These are phyloP conservation scores for Puccinia polysora DNA, from an alignment of 1,284 basidiomycete species.

Conservation along the genomic window DNA sequence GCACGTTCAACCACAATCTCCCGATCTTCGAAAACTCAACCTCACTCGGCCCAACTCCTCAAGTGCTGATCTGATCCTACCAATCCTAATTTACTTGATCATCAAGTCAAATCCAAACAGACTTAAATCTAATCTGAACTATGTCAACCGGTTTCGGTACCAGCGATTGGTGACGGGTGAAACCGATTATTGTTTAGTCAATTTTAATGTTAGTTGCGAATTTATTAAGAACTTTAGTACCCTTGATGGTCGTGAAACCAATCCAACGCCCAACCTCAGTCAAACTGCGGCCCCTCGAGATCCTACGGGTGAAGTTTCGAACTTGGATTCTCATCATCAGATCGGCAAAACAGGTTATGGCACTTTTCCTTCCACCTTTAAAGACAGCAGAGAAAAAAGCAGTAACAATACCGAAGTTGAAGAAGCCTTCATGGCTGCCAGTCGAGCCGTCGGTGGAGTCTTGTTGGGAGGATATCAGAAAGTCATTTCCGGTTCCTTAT, in stretches of 20 bases:
- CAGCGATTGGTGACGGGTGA: conserved; percentile 71
- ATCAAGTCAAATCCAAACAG: conserved; percentile 80
- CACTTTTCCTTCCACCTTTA: not conserved
- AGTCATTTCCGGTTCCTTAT: conserved; percentile 4
- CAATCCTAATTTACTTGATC: conserved; percentile 82
- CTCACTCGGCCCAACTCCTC: conserved; percentile 32
- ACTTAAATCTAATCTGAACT: conserved; percentile 78
- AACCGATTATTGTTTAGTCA: conserved; percentile 84
- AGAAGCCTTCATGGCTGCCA: conserved; percentile 20
- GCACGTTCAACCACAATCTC: not conserved
- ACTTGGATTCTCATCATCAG: not conserved
- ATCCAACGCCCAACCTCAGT: not conserved
- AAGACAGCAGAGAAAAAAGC: not conserved
- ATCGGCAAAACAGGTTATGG: conserved; percentile 8
- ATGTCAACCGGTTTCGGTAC: conserved; percentile 73
- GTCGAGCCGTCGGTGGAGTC: conserved; percentile 18
- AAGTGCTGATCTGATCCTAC: conserved; percentile 69
- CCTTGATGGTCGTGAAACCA: not conserved
- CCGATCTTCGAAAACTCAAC: not conserved
- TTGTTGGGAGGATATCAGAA: conserved; percentile 33
- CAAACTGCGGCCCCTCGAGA: not conserved
- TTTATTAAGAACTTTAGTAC: conserved; percentile 83
- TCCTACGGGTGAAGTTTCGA: too few species aligned
- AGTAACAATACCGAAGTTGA: conserved; percentile 24
- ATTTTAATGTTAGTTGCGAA: conserved; percentile 85